Conservation (phyloP, 331 rosid species). For the Malus hybrid region DNA sequence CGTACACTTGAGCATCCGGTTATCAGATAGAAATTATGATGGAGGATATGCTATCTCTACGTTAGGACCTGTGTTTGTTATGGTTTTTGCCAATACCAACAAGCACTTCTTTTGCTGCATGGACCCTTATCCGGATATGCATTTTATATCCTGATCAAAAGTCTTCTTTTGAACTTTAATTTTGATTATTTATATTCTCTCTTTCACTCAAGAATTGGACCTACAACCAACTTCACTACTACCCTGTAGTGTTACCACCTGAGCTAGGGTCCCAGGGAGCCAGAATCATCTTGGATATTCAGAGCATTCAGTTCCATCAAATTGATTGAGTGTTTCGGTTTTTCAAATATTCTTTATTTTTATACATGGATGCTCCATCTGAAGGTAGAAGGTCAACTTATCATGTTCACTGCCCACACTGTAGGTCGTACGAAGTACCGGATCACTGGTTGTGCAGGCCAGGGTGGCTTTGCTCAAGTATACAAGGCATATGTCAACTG, state of each 20-base stretch:
- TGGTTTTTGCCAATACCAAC: background rate
- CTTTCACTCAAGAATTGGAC: background rate
- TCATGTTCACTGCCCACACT: slow-evolving; percentile 1
- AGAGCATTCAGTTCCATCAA: background rate
- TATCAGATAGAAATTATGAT: background rate
- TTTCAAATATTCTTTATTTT: background rate
- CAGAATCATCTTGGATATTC: background rate
- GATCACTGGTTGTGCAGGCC: slow-evolving; percentile 91
- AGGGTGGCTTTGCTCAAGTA: slow-evolving; percentile 92
- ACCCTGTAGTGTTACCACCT: background rate
- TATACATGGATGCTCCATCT: background rate
- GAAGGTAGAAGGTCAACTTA: background rate
- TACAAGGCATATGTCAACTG: slow-evolving; percentile 60
- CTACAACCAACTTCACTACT: background rate
- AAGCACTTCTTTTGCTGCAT: background rate
- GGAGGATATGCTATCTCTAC: background rate
- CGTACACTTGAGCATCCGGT: background rate
- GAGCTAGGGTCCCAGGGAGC: background rate
- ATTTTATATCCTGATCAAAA: background rate
- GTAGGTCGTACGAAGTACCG: slow-evolving; percentile 86
- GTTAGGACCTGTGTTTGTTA: background rate
- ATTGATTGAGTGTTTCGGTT: background rate
- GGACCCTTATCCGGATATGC: too few relatives aligned
- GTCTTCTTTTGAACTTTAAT: background rate
- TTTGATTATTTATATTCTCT: background rate